Evolutionary conservation across 2,329 filamentous ascomycete genomes (phyloP).

Genomic region (Chalaropsis thielavioides): DNA sequence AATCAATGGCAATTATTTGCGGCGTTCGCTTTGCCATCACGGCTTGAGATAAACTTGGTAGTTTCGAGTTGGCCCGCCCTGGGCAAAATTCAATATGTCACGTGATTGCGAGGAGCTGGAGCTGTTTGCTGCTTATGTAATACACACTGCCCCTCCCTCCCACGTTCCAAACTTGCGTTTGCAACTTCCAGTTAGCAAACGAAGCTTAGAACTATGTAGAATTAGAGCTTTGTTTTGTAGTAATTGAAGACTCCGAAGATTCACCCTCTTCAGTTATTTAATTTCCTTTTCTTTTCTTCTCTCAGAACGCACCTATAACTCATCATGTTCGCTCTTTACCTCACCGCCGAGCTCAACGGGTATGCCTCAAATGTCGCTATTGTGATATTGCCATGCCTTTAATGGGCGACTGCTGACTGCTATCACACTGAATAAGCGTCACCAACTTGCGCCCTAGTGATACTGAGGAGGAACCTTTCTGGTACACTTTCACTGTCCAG

Average conservation of each 20-base stretch:
- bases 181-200: not conserved
- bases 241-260: not conserved
- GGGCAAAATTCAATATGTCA: not conserved
- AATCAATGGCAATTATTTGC: not conserved
- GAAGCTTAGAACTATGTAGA: not conserved
- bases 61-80: not conserved
- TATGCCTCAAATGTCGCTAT: constrained; percentile 28
- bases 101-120: not conserved
- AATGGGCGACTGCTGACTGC: constrained; percentile 9
- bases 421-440: constrained; percentile 44
- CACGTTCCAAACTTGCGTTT: not conserved
- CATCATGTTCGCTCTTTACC: constrained; percentile 49
- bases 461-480: constrained; percentile 69
- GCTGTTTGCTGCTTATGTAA: not conserved
- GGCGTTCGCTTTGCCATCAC: not conserved
- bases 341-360: constrained; percentile 58
- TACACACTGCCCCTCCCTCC: not conserved
- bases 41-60: not conserved
- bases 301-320: not conserved
- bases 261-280: not conserved
- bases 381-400: not conserved
- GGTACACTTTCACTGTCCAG: constrained; percentile 95
- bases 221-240: not conserved
- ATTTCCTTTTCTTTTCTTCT: not conserved
- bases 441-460: constrained; percentile 80